phyloP scores from a whole-genome alignment of 139 green algal species.

The Picocystis salinarum region DNA sequence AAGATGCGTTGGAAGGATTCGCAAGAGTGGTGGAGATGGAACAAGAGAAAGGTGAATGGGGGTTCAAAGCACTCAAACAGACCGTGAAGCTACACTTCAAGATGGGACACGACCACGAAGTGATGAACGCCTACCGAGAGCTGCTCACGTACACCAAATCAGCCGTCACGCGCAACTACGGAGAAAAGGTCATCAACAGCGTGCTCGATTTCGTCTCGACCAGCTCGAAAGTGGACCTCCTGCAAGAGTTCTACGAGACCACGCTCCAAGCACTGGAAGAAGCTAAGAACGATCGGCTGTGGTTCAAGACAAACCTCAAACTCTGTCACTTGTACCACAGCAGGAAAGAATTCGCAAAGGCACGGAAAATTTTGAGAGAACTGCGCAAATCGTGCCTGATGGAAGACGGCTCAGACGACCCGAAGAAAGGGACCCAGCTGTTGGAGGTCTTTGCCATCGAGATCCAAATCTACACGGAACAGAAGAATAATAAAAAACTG shows the following conservation, averaged over 20 bases:
- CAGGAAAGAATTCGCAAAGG: conserved; percentile 44
- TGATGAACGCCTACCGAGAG: conserved; percentile 77
- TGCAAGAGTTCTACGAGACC: conserved; percentile 82
- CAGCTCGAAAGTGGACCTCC: conserved; percentile 4
- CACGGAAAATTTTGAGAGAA: conserved; percentile 58
- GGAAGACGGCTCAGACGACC: conserved; percentile 73
- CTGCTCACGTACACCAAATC: conserved; percentile 73
- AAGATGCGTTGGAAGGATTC: conserved; percentile 72
- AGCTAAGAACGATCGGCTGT: conserved; percentile 85
- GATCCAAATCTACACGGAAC: conserved; percentile 90
- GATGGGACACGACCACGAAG: conserved; percentile 39
- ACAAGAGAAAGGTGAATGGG: conserved; percentile 87
- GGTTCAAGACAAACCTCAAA: conserved; percentile 98
- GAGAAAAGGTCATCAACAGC: conserved; percentile 97
- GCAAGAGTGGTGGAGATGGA: conserved; percentile 84
- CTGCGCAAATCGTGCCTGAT: conserved; percentile 76
- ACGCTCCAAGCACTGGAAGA: conserved; percentile 72
- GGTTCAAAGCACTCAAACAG: conserved; percentile 97
- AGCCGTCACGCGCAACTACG: conserved; percentile 80
- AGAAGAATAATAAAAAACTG: conserved; percentile 82
- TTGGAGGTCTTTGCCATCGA: conserved; percentile 94
- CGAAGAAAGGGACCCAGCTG: conserved; percentile 94
- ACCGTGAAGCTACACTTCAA: conserved; percentile 86
- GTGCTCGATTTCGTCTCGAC: conserved; percentile 74
- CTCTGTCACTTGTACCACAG: conserved; percentile 78